A percentile compares a stretch with the other conserved stretches of the same genome.
phyloP scores from a whole-genome alignment of 1,284 basidiomycete genomes.

The Ustilago vetiveriae region DNA sequence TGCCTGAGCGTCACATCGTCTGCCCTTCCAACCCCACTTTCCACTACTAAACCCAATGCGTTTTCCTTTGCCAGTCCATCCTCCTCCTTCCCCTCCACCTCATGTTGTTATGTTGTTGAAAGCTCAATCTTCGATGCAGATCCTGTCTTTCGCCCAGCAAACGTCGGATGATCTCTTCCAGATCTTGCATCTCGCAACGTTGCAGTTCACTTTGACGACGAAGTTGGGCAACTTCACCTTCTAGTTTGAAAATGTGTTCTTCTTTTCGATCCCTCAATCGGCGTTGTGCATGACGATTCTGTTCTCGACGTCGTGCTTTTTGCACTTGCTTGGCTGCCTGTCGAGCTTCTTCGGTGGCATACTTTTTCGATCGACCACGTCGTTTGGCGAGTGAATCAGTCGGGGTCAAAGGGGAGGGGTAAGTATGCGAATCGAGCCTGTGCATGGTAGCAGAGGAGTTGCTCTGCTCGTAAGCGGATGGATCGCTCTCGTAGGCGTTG shows the following conservation, averaged over 20 bases:
- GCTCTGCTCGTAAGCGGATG: too few relatives aligned
- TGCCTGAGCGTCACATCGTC: not conserved
- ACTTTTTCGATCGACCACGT: constrained; percentile 10
- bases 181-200: not conserved
- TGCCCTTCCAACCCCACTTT: not conserved
- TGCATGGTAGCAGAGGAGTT: not conserved
- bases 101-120: too few relatives aligned
- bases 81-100: too few relatives aligned
- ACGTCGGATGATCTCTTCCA: constrained; percentile 32
- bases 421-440: not conserved
- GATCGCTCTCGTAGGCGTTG: too few relatives aligned
- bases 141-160: constrained; percentile 18
- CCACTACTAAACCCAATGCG: not conserved
- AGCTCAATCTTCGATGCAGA: constrained; percentile 6
- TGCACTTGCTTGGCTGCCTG: constrained; percentile 31
- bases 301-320: constrained; percentile 29
- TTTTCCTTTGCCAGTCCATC: not conserved
- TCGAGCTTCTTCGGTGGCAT: constrained; percentile 23
- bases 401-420: not conserved
- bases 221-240: constrained; percentile 19
- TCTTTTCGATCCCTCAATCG: constrained; percentile 34
- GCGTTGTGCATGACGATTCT: constrained; percentile 38
- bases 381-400: not conserved
- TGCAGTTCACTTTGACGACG: constrained; percentile 11
- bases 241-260: constrained; percentile 39